Evolutionary conservation across 441 rosid species (phyloP).

Genomic region (Aleurites moluccanus): DNA sequence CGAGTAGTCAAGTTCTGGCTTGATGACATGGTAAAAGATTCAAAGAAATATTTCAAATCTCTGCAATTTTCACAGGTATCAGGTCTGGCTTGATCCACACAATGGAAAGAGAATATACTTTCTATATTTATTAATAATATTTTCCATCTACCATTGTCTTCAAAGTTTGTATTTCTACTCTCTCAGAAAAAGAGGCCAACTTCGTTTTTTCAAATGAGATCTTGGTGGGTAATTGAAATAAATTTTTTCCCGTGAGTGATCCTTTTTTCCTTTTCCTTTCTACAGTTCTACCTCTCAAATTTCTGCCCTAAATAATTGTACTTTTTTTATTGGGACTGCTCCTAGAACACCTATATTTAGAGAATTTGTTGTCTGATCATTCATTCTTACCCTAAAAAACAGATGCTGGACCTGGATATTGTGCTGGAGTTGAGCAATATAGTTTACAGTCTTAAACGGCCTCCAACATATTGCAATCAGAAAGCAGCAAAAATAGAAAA

Average conservation of each 20-base stretch:
- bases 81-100: neutral
- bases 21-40: no score
- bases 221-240: neutral
- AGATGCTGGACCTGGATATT: neutral
- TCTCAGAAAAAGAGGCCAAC: neutral
- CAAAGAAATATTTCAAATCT: neutral
- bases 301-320: neutral
- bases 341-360: neutral
- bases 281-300: neutral
- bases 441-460: neutral
- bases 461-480: neutral
- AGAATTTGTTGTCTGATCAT: neutral
- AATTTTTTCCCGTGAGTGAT: neutral
- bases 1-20: no score
- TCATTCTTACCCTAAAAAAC: neutral
- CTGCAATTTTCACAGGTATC: conserved; percentile 5
- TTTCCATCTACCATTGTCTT: neutral
- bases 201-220: neutral
- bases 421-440: neutral
- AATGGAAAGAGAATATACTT: neutral
- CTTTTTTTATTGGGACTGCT: neutral
- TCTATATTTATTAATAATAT: neutral
- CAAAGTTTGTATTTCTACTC: neutral
- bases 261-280: neutral
- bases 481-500: neutral